phyloP scores from a whole-genome alignment of 2,329 filamentous ascomycete genomes.

The Verticillium longisporum region DNA sequence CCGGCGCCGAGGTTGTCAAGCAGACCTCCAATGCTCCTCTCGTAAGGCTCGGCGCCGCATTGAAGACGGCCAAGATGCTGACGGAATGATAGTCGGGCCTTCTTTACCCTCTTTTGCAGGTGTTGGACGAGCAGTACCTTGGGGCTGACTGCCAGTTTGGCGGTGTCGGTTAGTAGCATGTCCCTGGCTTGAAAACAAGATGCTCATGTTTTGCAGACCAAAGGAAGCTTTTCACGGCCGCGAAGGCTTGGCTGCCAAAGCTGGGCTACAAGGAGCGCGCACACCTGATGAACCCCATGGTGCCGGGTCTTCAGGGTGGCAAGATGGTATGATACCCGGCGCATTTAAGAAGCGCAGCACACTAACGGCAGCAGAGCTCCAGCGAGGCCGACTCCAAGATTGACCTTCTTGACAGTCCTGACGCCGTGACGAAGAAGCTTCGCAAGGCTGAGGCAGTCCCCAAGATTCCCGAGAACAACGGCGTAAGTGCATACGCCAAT shows the following conservation, averaged over 20 bases:
- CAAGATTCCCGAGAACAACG: conserved; percentile 74
- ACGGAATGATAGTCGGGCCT: conserved; percentile 62
- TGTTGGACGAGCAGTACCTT: conserved; percentile 84
- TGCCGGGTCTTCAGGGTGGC: conserved; percentile 73
- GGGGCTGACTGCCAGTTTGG: conserved; percentile 86
- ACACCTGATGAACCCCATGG: conserved; percentile 77
- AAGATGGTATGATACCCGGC: conserved; percentile 59
- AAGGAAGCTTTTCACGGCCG: conserved; percentile 80
- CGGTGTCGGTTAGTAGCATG: conserved; percentile 28
- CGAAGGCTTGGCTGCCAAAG: conserved; percentile 77
- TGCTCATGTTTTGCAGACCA: conserved; percentile 55
- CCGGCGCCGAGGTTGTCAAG: conserved; percentile 91
- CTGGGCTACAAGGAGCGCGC: conserved; percentile 66
- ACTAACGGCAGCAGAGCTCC: neutral
- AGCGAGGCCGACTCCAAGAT: conserved; percentile 67
- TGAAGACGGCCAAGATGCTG: neutral
- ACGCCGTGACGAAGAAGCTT: conserved; percentile 73
- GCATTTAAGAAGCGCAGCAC: too few species aligned
- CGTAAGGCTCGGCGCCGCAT: neutral
- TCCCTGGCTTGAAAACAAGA: too few species aligned
- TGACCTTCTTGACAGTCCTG: conserved; percentile 77
- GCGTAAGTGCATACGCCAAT: conserved; percentile 36
- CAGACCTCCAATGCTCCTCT: conserved; percentile 72
- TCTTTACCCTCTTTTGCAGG: conserved; percentile 83
- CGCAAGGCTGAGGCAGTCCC: conserved; percentile 78